phyloP scores from a whole-genome alignment of 768 basidiomycete genomes.

The Suillus subalutaceus region DNA sequence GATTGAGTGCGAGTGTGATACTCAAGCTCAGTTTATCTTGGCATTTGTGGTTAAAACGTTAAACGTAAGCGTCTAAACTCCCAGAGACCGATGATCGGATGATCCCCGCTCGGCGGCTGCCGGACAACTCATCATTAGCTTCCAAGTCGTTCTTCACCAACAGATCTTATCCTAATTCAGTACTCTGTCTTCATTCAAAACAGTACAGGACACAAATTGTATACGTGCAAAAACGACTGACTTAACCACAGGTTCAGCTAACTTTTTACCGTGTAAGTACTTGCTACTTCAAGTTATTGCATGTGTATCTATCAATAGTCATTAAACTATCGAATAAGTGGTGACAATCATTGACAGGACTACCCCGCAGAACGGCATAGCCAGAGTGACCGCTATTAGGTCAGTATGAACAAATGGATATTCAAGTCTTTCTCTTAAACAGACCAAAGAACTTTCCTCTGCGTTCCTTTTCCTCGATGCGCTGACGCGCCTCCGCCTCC shows the following conservation, averaged over 20 bases:
- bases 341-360: not conserved
- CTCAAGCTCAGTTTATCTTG: no score
- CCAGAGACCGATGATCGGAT: no score
- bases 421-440: constrained; percentile 20
- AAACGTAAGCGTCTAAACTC: no score
- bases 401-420: not conserved
- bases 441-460: constrained; percentile 50
- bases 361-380: not conserved
- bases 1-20: no score
- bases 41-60: no score
- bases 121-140: not conserved
- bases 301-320: not conserved
- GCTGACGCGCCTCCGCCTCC: constrained; percentile 64
- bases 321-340: not conserved
- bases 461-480: constrained; percentile 59
- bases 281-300: not conserved
- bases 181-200: not conserved
- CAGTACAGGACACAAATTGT: not conserved
- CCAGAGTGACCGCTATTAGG: not conserved
- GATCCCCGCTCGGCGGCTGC: no score
- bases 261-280: not conserved
- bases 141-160: not conserved
- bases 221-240: not conserved
- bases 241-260: not conserved
- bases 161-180: not conserved